Conservation (phyloP, 257 asterid genomes). For the Henckelia pumila region DNA sequence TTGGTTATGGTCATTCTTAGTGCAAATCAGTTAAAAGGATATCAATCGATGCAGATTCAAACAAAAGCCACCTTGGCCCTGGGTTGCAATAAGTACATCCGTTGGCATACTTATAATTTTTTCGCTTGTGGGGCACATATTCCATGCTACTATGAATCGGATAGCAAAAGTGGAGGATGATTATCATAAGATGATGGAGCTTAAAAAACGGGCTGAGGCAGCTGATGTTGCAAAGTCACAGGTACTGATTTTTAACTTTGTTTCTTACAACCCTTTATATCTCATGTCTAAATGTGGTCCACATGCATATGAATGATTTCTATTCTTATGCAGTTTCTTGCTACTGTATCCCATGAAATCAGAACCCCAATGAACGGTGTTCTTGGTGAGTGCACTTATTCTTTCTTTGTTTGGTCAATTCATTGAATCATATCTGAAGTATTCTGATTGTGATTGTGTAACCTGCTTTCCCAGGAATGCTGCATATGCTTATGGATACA, state of each 20-base stretch:
- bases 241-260: constrained; percentile 36
- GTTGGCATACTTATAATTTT: constrained; percentile 55
- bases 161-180: constrained; percentile 90
- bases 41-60: constrained; percentile 63
- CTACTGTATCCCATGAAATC: constrained; percentile 98
- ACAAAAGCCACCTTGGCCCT: constrained; percentile 91
- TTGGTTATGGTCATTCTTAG: neutral
- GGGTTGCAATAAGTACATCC: constrained; percentile 55
- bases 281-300: constrained; percentile 9
- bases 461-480: constrained; percentile 61
- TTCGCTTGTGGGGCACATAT: constrained; percentile 61
- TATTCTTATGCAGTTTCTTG: constrained; percentile 77
- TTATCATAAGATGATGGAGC: constrained; percentile 66
- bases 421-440: neutral
- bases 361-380: constrained; percentile 99
- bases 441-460: constrained; percentile 13
- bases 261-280: neutral
- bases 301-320: constrained; percentile 24
- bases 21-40: neutral
- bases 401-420: constrained; percentile 3
- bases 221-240: constrained; percentile 95
- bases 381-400: constrained; percentile 58
- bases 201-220: constrained; percentile 81
- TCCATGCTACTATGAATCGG: constrained; percentile 74
- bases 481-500: constrained; percentile 97